These are phyloP conservation scores for Haplosporangium sp. DNA, from an alignment of 371 early-diverging fungal genomes.

Conservation along the genomic window DNA sequence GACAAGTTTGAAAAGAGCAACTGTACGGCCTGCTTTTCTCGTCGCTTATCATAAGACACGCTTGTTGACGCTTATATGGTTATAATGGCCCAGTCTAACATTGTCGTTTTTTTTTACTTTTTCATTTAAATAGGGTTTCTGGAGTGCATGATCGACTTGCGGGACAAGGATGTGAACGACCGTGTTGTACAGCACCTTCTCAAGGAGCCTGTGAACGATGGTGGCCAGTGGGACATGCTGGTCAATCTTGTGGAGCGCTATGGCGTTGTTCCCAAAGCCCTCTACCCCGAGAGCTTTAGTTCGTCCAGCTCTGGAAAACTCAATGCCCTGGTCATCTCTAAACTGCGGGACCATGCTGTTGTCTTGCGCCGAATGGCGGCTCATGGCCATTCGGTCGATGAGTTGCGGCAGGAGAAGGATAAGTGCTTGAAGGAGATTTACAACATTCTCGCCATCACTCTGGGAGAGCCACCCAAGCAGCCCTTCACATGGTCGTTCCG, in stretches of 20 bases:
- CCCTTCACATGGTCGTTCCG: slow-evolving; percentile 76
- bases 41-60: neutral
- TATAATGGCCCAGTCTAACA: neutral
- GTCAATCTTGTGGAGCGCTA: slow-evolving; percentile 81
- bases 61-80: neutral
- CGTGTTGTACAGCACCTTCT: slow-evolving; percentile 81
- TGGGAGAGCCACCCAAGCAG: slow-evolving; percentile 81
- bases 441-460: slow-evolving; percentile 74
- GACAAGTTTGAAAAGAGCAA: slow-evolving; percentile 87
- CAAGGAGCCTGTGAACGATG: slow-evolving; percentile 71
- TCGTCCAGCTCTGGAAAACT: slow-evolving; percentile 72
- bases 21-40: slow-evolving; percentile 63
- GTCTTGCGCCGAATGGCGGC: slow-evolving; percentile 65
- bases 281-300: slow-evolving; percentile 78
- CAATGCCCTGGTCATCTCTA: slow-evolving; percentile 71
- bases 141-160: slow-evolving; percentile 79
- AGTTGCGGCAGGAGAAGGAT: slow-evolving; percentile 61
- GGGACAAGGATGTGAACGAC: slow-evolving; percentile 71
- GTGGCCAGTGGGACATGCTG: slow-evolving; percentile 89
- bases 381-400: slow-evolving; percentile 56
- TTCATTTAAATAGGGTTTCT: slow-evolving; percentile 63
- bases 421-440: slow-evolving; percentile 78
- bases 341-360: slow-evolving; percentile 78
- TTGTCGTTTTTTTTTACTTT: slow-evolving; percentile 5
- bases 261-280: slow-evolving; percentile 80